Evolutionary conservation across 495 filamentous ascomycete genomes (phyloP).

Genomic region (Beverwykella pulmonaria): DNA sequence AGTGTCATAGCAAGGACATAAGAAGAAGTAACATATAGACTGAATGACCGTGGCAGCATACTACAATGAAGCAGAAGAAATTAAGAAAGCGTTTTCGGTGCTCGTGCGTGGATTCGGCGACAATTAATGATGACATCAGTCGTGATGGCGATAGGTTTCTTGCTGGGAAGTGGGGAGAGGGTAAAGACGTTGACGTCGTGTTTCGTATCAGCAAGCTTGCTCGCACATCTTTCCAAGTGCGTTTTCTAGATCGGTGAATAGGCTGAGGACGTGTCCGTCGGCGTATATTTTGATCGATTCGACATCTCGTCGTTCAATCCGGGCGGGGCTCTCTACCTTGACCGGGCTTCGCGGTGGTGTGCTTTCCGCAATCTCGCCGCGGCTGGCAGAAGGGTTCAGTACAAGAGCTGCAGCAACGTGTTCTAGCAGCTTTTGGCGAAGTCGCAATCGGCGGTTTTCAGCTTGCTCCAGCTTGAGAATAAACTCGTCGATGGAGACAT

Average conservation of each 20-base stretch:
- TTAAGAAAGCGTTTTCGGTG: background rate
- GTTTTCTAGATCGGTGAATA: conserved; percentile 44
- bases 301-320: conserved; percentile 50
- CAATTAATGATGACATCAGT: background rate
- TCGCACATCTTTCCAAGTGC: conserved; percentile 46
- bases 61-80: conserved; percentile 2
- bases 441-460: conserved; percentile 69
- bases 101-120: background rate
- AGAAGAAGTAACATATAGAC: conserved; percentile 19
- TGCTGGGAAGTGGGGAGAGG: background rate
- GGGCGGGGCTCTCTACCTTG: conserved; percentile 43
- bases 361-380: conserved; percentile 17
- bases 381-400: conserved; percentile 31
- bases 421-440: conserved; percentile 76
- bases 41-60: conserved; percentile 7
- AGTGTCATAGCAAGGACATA: conserved; percentile 20
- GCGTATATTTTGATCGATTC: conserved; percentile 71
- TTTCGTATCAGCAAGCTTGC: conserved; percentile 32
- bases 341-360: conserved; percentile 51
- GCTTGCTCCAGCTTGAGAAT: conserved; percentile 70
- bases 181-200: conserved; percentile 5
- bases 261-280: conserved; percentile 58
- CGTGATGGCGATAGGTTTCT: background rate
- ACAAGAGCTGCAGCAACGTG: conserved; percentile 50
- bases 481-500: conserved; percentile 76